Evolutionary conservation across 2,329 filamentous ascomycete species (phyloP), one percentile per base, ranked within the genome.

Genomic region (Plenodomus tracheiphilus): DNA sequence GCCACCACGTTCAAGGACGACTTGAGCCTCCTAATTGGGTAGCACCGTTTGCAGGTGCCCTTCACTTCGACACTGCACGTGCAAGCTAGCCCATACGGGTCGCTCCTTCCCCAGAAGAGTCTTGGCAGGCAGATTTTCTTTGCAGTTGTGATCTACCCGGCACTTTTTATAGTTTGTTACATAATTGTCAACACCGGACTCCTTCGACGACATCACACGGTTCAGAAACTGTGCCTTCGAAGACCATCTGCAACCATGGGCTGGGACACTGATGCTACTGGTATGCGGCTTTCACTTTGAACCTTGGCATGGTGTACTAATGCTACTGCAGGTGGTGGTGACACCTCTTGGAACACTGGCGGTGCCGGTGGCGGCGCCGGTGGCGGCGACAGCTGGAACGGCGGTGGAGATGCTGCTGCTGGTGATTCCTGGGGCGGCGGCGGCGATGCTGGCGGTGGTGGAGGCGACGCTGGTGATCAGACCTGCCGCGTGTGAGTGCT

Each of bases 401-500:
- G 62, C 47, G 66, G 63, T 22, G 72, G 58, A 28, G 28, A 32
- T 32, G 45, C 39, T 42, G 47, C 44, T 44, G 53, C 25, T 37
- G 52, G 20, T 39, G 56, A 45, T 17, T 60, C 46, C 37, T 68
- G 60, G 47, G 59, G 52, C 20, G 58, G 37, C 17, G 60, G 47
- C 15, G 47, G 38, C 28, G 28, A 32, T 32, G 28, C 28, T 4
- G 55, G 41, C 9, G 55, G 41, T 28, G 59, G 51, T 16, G 62
- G 47, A 35, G 63, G 52, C 40, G 51, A 53, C 36, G 66, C 62
- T 47, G 66, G 64, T 22, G 72, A 69, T 30, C 39, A 68, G 11
- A 50, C 64, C 34, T 78, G 76, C 54, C 74, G 72, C 56, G 68
- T 69, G 75, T 77, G 50, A 70, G 74, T 71, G 21, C 34, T 44